Evolutionary conservation across 2,329 filamentous ascomycete species (phyloP), one percentile per base, ranked within the genome.

Genomic region (Alternaria dauci): DNA sequence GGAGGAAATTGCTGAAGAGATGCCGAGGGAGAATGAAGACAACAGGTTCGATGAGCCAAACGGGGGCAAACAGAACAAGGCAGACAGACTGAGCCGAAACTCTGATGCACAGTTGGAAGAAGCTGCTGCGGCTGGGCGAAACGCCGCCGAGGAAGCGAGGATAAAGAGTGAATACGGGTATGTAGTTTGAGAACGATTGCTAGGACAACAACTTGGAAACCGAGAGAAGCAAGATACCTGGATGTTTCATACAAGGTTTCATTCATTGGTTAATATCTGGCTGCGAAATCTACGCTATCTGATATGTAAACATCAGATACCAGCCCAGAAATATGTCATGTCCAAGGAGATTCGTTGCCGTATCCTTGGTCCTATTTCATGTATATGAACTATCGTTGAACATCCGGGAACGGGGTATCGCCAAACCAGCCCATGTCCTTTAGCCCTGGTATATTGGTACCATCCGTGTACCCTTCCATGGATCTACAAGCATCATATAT

Each of bases 401-500:
- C 16, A 26, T 47, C 16, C 30, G 39, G 20, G 39, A 42, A 25
- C 7, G 12, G 20, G 39, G 39, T 25, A 42, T 25, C 12, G 39
- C 43, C 43, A 30, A 12, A 20, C 43, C 16, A 47, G 43, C n/a
- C 43, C 43, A 18, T 30, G n/a, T 47, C 8, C 14, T 16, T 25
- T 38, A 36, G 30, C 34, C 25, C 20, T 50, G 32, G 46, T 50
- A 50, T 50, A 50, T 39, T 30, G 47, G 48, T 52, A 56, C 46
- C 47, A 34, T 44, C 42, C 38, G 26, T 43, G 30, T 42, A 43
- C 47, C 47, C 18, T 41, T 51, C 53, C 43, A 20, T 28, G 34
- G 28, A 55, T 46, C 52, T 55, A 55, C 52, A 47, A 58, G 55
- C 50, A 53, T 58, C 55, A 54, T 58, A 23, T 58, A 43, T 53